Evolutionary conservation across 345 rosid genomes (phyloP), one percentile per base, ranked within the genome.

Genomic region (Luvunga scandens): DNA sequence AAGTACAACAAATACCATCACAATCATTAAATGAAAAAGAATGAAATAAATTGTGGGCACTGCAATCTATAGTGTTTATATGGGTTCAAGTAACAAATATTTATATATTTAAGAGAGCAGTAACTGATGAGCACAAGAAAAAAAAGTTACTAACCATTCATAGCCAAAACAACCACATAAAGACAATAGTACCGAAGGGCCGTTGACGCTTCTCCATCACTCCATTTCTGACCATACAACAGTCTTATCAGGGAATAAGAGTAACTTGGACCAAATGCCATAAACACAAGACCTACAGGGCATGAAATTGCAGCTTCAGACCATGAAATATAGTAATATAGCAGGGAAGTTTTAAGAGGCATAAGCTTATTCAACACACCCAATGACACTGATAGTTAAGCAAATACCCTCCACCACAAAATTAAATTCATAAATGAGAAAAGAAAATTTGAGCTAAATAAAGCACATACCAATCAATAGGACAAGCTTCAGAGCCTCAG

Each of bases 241-340:
- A 96, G 71, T 87, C 99, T 89, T 81, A 96, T 86, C 81, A 94
- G 88, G 66, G 98, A 90, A 90, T 94, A 96, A 12, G 98, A 94
- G 86, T 89, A 96, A 80, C 99, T 94, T 73, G 99, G 99, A 45
- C 98, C 99, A 85, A 92, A 96, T 62, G 98, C 95, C 91, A 91
- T 84, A 82, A 94, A 92, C 62, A 91, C 77, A 53, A 91, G 91
- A 84, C 97, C 95, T 92, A 73, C 8, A 82, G 74, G 73, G 75
- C 56, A 34, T 34, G 25, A 85, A 77, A 48, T 39, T 53, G 16
- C 63, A 80, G 55, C 28, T 59, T 71, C 61, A 73, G 76, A 71
- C 60, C 78, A 73, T 34, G 77, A 71, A 6, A 61, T 36, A 14
- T 61, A 67, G 53, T 53, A 73, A 36, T 33, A 60, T 24, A 53